Conservation (phyloP, 176 grass and related monocot species). For the Musa troglodytarum region DNA sequence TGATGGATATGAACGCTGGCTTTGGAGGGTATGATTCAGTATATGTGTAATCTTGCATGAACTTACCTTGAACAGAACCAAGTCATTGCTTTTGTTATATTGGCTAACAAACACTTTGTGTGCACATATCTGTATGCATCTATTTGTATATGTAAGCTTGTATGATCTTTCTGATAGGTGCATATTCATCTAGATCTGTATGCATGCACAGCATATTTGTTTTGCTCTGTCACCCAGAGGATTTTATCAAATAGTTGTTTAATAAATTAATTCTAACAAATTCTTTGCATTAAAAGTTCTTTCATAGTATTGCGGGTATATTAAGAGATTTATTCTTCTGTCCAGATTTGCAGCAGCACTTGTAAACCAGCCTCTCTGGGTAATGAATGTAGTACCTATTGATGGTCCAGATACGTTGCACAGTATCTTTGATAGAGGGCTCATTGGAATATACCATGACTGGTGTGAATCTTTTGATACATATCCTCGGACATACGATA, state of each 20-base stretch:
- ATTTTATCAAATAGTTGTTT: not conserved
- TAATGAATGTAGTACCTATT: slow-evolving; percentile 79
- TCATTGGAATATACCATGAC: slow-evolving; percentile 90
- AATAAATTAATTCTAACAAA: not conserved
- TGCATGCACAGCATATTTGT: not conserved
- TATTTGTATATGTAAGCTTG: not conserved
- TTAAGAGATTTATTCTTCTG: slow-evolving; percentile 23
- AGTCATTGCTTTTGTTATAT: not conserved
- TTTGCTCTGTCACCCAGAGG: no score
- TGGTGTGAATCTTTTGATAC: slow-evolving; percentile 96
- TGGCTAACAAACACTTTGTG: not conserved
- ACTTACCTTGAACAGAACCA: slow-evolving; percentile 8
- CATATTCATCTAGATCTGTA: not conserved
- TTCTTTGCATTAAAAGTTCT: not conserved
- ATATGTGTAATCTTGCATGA: not conserved
- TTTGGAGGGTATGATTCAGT: slow-evolving; percentile 62
- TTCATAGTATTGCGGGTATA: not conserved
- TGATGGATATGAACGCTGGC: slow-evolving; percentile 93
- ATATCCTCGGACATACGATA: slow-evolving; percentile 89
- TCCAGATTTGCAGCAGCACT: slow-evolving; percentile 75
- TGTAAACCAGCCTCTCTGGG: slow-evolving; percentile 64
- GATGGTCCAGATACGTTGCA: slow-evolving; percentile 54
- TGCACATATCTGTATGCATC: not conserved
- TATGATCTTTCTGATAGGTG: not conserved
- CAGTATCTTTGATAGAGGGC: slow-evolving; percentile 77